phyloP scores from a whole-genome alignment of 345 rosid genomes.

The Moricandia moricandioides region DNA sequence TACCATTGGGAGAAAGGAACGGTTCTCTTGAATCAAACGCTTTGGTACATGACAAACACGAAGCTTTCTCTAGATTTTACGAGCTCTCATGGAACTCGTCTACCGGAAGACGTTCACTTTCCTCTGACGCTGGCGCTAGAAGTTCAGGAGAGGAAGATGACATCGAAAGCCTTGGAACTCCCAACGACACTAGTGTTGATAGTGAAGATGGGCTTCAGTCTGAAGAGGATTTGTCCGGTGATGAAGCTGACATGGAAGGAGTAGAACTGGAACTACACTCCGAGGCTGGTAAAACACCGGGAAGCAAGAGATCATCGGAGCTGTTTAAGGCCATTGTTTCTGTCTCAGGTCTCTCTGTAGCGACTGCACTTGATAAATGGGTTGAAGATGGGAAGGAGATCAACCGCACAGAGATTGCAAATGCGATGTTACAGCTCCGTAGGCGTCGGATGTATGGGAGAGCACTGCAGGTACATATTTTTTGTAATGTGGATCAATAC shows the following conservation, averaged over 20 bases:
- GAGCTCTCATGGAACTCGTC: constrained; percentile 27
- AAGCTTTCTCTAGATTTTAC: constrained; percentile 28
- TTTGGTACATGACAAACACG: constrained; percentile 20
- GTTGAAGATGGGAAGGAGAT: constrained; percentile 61
- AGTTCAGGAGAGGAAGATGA: constrained; percentile 54
- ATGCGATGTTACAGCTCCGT: constrained; percentile 55
- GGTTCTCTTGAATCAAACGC: constrained; percentile 18
- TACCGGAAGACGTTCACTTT: constrained; percentile 36
- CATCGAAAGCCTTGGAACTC: constrained; percentile 47
- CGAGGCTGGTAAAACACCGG: constrained; percentile 26
- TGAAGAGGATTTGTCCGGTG: constrained; percentile 45
- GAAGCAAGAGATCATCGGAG: constrained; percentile 37
- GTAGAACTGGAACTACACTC: constrained; percentile 43
- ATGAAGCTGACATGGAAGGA: constrained; percentile 42
- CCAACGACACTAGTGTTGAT: constrained; percentile 3
- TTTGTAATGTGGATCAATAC: not conserved
- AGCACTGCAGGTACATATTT: constrained; percentile 72
- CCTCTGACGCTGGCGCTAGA: constrained; percentile 58
- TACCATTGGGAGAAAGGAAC: constrained; percentile 27
- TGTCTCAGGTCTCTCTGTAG: constrained; percentile 47
- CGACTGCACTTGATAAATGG: constrained; percentile 59
- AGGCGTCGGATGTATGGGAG: constrained; percentile 64
- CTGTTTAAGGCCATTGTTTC: constrained; percentile 54
- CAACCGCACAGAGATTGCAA: constrained; percentile 38
- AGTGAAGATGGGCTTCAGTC: constrained; percentile 39